These are phyloP conservation scores for cucumber (Cucumis sativus) DNA, from an alignment of 306 rosid species.

Conservation along the genomic window Cucumber_9930_V3 NC_026660.2:971501-972000, in stretches of 20 bases:
- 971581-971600: neutral
- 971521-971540: neutral
- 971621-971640: neutral
- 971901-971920: neutral
- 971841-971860: neutral
- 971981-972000: neutral
- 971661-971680: neutral
- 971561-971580: neutral
- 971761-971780: neutral
- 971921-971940: neutral
- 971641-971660: neutral
- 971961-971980: neutral
- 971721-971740: neutral
- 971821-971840: neutral
- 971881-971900: neutral
- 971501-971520: neutral
- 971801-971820: neutral
- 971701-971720: neutral
- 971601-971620: neutral
- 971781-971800: neutral
- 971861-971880: neutral
- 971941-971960: neutral
- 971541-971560: neutral
- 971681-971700: neutral
- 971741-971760: neutral